Evolutionary conservation across 192 early-diverging fungal genomes (phyloP).

Genomic region (Coemansia asiatica): DNA sequence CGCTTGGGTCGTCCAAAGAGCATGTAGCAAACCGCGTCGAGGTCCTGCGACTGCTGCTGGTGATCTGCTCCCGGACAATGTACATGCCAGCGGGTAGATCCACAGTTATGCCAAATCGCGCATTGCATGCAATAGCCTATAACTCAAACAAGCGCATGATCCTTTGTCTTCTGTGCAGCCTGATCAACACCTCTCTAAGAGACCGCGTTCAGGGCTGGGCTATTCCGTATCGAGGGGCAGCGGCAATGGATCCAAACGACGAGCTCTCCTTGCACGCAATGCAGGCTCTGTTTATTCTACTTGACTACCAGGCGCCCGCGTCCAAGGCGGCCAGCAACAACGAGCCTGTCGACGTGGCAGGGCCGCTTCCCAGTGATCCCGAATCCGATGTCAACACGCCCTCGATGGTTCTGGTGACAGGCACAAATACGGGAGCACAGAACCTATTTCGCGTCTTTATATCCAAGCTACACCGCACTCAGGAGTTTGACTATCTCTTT

Average conservation of each 20-base stretch:
- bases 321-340: constrained; percentile 2
- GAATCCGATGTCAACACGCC: constrained; percentile 26
- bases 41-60: constrained; percentile 72
- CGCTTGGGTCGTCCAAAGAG: constrained; percentile 67
- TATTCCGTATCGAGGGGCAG: constrained; percentile 83
- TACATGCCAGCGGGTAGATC: constrained; percentile 60
- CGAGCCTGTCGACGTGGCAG: neutral
- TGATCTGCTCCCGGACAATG: constrained; percentile 78
- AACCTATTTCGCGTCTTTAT: constrained; percentile 80
- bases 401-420: constrained; percentile 38
- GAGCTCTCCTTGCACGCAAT: constrained; percentile 70
- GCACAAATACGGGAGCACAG: constrained; percentile 45
- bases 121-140: constrained; percentile 42
- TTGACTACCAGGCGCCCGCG: constrained; percentile 67
- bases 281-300: constrained; percentile 59
- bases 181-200: constrained; percentile 79
- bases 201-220: constrained; percentile 87
- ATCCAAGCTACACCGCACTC: constrained; percentile 75
- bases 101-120: constrained; percentile 26
- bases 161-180: constrained; percentile 78
- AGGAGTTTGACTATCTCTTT: constrained; percentile 81
- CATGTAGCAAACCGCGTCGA: constrained; percentile 76
- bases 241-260: constrained; percentile 73
- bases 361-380: neutral
- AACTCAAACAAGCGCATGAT: constrained; percentile 62